These are phyloP conservation scores for Neopestalotiopsis sp. DNA, from an alignment of 2,329 filamentous ascomycete species.

Conservation along the genomic window DNA sequence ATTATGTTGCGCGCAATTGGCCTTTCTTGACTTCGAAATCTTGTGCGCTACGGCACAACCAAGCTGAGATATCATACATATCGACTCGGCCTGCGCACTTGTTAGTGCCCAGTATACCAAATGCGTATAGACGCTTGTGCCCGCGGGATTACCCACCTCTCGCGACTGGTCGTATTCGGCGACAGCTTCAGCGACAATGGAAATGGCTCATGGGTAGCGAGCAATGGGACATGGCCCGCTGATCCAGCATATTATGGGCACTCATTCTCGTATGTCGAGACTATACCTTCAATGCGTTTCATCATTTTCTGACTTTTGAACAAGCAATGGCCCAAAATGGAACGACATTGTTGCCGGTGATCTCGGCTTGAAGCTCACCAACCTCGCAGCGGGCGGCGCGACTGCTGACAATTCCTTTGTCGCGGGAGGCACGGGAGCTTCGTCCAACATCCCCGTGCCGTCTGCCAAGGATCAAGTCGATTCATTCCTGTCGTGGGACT, in stretches of 20 bases:
- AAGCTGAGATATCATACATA: too few species aligned
- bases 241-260: neutral
- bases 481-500: neutral
- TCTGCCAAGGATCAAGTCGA: neutral
- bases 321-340: neutral
- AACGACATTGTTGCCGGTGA: neutral
- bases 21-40: too few species aligned
- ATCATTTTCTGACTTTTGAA: neutral
- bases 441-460: neutral
- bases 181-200: slow-evolving; percentile 10
- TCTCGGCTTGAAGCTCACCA: neutral
- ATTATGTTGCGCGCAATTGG: too few species aligned
- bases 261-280: slow-evolving; percentile 5
- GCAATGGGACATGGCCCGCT: neutral
- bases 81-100: too few species aligned
- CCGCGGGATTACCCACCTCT: neutral
- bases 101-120: too few species aligned
- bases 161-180: neutral
- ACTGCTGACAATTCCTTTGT: slow-evolving; percentile 3
- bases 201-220: slow-evolving; percentile 5
- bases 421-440: neutral
- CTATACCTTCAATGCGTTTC: too few species aligned
- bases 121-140: neutral
- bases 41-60: too few species aligned
- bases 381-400: neutral